These are phyloP conservation scores for Ophiosphaerella narmari DNA, from an alignment of 2,329 filamentous ascomycete species.

Conservation along the genomic window DNA sequence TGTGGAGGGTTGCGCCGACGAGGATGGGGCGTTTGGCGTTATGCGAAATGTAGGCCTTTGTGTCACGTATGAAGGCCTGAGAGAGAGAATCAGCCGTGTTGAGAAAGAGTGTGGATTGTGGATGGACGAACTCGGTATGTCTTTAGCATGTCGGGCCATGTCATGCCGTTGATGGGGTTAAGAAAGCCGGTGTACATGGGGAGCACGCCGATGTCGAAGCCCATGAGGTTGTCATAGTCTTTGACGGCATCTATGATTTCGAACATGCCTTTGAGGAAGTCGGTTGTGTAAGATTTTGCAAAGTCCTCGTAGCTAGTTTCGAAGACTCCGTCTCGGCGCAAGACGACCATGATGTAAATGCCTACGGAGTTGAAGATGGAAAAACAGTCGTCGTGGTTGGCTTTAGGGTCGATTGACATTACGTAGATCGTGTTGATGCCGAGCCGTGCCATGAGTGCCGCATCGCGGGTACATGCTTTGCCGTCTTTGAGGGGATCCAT, in stretches of 20 bases:
- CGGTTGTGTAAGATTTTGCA: slow-evolving; percentile 6
- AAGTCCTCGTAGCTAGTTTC: background rate
- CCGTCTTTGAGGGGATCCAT: slow-evolving; percentile 12
- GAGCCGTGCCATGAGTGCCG: slow-evolving; percentile 13
- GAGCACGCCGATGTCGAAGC: slow-evolving; percentile 7
- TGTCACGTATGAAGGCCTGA: slow-evolving; percentile 13
- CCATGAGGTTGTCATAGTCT: slow-evolving; percentile 18
- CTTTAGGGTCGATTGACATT: slow-evolving; percentile 3
- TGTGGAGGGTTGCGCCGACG: slow-evolving; percentile 5
- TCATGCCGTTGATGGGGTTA: background rate
- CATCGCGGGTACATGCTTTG: slow-evolving; percentile 17
- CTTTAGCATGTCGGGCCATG: slow-evolving; percentile 4
- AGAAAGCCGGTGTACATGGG: background rate
- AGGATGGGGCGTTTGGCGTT: slow-evolving; percentile 12
- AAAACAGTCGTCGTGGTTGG: slow-evolving; percentile 17
- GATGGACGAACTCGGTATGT: slow-evolving; percentile 4
- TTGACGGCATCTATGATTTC: slow-evolving; percentile 15
- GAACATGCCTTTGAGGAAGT: slow-evolving; percentile 9
- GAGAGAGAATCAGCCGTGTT: background rate
- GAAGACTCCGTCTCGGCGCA: slow-evolving; percentile 7
- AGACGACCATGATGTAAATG: slow-evolving; percentile 13
- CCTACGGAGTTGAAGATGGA: slow-evolving; percentile 18
- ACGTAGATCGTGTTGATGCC: slow-evolving; percentile 18
- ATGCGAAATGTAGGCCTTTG: slow-evolving; percentile 11
- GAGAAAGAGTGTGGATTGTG: background rate